These are phyloP conservation scores for Ophiostoma angusticollis DNA, from an alignment of 2,329 filamentous ascomycete species.

Conservation along the genomic window DNA sequence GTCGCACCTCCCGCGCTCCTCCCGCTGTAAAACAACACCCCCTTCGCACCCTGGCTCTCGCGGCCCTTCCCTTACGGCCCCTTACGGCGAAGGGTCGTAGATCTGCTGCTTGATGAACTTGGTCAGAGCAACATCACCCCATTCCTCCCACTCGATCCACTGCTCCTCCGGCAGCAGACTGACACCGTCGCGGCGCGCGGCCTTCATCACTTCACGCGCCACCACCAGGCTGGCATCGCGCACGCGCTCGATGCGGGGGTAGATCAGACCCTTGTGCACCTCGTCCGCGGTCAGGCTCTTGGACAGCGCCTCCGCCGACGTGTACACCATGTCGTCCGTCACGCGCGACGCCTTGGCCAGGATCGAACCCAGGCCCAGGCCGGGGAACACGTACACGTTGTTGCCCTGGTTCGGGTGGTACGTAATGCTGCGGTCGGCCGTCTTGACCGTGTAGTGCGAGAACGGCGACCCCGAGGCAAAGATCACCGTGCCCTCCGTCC, in stretches of 20 bases:
- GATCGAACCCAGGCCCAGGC: conserved; percentile 86
- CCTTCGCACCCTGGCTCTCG: too few species aligned
- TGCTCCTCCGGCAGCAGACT: conserved; percentile 53
- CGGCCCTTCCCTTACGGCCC: too few species aligned
- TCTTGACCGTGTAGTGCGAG: conserved; percentile 55
- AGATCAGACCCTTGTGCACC: conserved; percentile 70
- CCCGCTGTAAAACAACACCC: too few species aligned
- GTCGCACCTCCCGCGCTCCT: too few species aligned
- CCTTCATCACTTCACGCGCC: conserved; percentile 84
- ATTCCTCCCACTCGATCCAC: conserved; percentile 61
- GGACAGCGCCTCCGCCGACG: conserved; percentile 70
- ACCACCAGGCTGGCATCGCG: conserved; percentile 79
- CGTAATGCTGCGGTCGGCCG: conserved; percentile 44
- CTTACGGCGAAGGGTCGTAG: conserved; percentile 39
- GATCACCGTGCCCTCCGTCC: conserved; percentile 83
- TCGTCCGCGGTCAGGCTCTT: conserved; percentile 71
- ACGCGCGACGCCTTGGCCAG: conserved; percentile 75
- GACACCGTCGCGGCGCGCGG: conserved; percentile 71
- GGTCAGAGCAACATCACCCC: conserved; percentile 50
- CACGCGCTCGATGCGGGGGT: conserved; percentile 83
- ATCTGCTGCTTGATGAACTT: conserved; percentile 47
- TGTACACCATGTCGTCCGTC: conserved; percentile 95
- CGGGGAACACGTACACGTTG: conserved; percentile 90
- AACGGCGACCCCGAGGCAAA: conserved; percentile 96
- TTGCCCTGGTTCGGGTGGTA: conserved; percentile 77